A percentile compares a stretch with the other conserved stretches of the same genome.
These are phyloP conservation scores for Ceratobasidium sp. DNA, from an alignment of 1,284 basidiomycete species.

Conservation along the genomic window DNA sequence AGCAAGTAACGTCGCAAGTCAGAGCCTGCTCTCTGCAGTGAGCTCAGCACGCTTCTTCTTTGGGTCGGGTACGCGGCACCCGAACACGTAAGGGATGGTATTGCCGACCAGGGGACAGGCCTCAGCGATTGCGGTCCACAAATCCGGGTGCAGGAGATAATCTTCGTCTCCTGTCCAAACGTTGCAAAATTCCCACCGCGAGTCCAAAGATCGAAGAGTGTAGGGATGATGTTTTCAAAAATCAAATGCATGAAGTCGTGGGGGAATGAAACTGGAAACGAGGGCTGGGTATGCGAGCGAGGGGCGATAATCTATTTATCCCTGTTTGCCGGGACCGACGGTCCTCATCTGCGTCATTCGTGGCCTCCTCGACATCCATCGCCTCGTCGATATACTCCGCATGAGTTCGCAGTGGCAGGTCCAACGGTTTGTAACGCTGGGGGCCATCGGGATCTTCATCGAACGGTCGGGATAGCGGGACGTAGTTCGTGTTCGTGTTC, in stretches of 20 bases:
- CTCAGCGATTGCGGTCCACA: constrained; percentile 55
- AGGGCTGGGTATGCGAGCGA: constrained; percentile 4
- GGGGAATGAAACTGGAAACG: constrained; percentile 41
- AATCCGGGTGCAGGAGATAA: constrained; percentile 28
- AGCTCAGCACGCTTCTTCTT: constrained; percentile 47
- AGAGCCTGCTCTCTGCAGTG: constrained; percentile 51
- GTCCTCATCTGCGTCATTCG: not conserved
- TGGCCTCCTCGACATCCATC: not conserved
- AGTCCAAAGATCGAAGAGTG: constrained; percentile 40
- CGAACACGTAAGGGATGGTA: constrained; percentile 55
- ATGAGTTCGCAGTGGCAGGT: constrained; percentile 31
- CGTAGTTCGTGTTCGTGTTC: not conserved
- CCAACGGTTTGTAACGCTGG: not conserved
- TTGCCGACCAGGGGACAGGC: constrained; percentile 48
- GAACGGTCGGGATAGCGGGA: constrained; percentile 23
- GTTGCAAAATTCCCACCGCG: not conserved
- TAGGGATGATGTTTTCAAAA: constrained; percentile 42
- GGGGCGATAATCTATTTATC: constrained; percentile 36
- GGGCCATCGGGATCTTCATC: not conserved
- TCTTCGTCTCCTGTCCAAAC: constrained; percentile 13
- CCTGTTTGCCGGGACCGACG: constrained; percentile 14
- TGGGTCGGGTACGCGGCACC: constrained; percentile 53
- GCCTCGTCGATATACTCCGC: not conserved
- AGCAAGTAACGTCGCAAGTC: constrained; percentile 54
- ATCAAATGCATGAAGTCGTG: constrained; percentile 45